A percentile compares a stretch with the other conserved stretches of the same genome.
Conservation (phyloP, 495 filamentous ascomycete species). For the Aspergillus asperescens region DNA sequence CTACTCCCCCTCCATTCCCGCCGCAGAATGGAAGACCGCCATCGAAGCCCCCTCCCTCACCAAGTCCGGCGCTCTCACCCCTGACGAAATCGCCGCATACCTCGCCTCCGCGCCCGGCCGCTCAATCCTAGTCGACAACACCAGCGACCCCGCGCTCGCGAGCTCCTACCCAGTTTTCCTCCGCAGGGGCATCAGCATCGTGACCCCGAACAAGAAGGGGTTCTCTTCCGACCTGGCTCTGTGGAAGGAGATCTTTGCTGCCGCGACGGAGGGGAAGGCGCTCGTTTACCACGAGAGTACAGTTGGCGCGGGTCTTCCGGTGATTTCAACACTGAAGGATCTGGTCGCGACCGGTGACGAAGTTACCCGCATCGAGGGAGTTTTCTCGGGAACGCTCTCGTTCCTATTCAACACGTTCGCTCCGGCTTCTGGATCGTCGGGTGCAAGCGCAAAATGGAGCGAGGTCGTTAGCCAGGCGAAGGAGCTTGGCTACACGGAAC, state of each 20-base stretch:
- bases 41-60: conserved; percentile 53
- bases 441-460: conserved; percentile 65
- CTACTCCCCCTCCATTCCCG: conserved; percentile 47
- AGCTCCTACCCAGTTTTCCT: conserved; percentile 73
- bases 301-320: conserved; percentile 85
- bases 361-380: conserved; percentile 84
- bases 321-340: conserved; percentile 86
- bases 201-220: conserved; percentile 97
- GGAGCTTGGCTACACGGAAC: conserved; percentile 94
- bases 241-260: conserved; percentile 75
- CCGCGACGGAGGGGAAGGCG: conserved; percentile 57
- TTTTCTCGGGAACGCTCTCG: conserved; percentile 93
- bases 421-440: conserved; percentile 55
- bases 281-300: conserved; percentile 90
- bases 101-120: conserved; percentile 65
- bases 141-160: conserved; percentile 75
- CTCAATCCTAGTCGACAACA: conserved; percentile 87
- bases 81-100: conserved; percentile 64
- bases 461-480: conserved; percentile 85
- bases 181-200: conserved; percentile 72
- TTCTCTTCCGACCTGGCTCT: conserved; percentile 72
- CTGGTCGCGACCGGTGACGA: conserved; percentile 84
- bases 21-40: conserved; percentile 48
- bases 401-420: conserved; percentile 96
- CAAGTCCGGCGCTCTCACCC: conserved; percentile 44